Base-by-base conservation (phyloP, 148 eudicot genomes). In the Fagopyrum homotropicum region DNA sequence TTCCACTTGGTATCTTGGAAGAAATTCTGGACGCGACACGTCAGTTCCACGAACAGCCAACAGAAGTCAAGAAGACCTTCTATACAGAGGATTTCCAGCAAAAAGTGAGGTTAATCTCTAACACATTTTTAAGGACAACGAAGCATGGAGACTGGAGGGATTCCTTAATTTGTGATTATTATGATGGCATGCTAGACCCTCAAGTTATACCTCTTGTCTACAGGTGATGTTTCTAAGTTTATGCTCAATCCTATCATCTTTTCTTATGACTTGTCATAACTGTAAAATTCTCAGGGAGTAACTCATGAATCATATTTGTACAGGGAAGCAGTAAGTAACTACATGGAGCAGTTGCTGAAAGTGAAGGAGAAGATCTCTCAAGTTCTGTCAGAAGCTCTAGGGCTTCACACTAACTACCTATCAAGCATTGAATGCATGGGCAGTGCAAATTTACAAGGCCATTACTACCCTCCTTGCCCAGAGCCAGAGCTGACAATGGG, bases 121-220 rank as follows among this genome's bases (percentile, higher is more conserved):
- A 85, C 57, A 77, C 75, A 26, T 60, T 80, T 77, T 79, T 80
- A 7, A 30, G 78, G 78, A 81, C 73, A 43, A 52, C 85, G 0
- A 80, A 66, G 71, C 81, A 82, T 45, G 90, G 88, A 64, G 75
- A 76, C 40, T 87, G 90, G 90, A 83, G 90, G 63, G 90, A 87
- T 61, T 83, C 90, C 1, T 80, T 87, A 11, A 75, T 79, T 17
- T 85, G 80, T 79, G 79, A 83, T 64, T 87, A 76, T 56, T 73
- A 54, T 14, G 88, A 87, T 68, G 81, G 86, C 51, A 49, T 75
- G 12, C 84, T 83, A 10, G 83, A 85, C 78, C 81, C 88, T 4
- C 76, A 79, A 2, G 74, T 79, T 50, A 15, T 88, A 72, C 92
- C 92, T 45, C 79, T 63, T 45, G 72, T 86, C 69, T 81, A 88